These are phyloP conservation scores for Artemisia princeps DNA, from an alignment of 140 eudicot species.

Conservation along the genomic window DNA sequence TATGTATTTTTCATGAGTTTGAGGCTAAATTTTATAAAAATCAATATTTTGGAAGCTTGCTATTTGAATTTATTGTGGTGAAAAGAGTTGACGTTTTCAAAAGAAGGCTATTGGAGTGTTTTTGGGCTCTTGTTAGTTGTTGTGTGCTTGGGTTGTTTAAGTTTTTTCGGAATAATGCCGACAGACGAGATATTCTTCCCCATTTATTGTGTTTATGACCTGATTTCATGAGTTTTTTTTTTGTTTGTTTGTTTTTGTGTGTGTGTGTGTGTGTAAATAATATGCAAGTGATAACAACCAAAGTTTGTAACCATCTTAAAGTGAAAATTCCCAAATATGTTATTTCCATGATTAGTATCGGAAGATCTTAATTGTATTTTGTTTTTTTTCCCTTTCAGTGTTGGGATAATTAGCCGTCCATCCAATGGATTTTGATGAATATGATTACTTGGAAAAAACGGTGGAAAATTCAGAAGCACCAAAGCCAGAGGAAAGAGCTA, in stretches of 20 bases:
- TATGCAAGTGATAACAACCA: neutral
- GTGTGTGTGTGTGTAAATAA: neutral
- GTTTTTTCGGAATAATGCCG: no score
- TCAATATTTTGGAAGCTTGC: neutral
- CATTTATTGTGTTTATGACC: no score
- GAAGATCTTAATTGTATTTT: constrained; percentile 12
- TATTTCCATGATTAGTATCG: neutral
- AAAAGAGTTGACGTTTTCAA: neutral
- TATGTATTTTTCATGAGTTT: neutral
- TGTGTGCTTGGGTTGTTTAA: no score
- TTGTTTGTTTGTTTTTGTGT: no score
- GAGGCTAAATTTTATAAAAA: neutral
- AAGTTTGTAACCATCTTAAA: constrained; percentile 5
- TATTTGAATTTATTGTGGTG: constrained; percentile 1
- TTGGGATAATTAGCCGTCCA: constrained; percentile 17
- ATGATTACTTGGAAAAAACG: constrained; percentile 70
- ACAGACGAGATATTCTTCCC: no score
- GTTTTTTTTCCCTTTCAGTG: constrained; percentile 11
- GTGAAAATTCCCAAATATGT: neutral
- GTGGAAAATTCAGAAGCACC: constrained; percentile 58
- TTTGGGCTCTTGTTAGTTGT: neutral
- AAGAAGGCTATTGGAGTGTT: neutral
- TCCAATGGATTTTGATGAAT: constrained; percentile 84
- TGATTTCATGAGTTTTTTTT: no score
- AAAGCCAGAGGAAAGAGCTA: constrained; percentile 38